Conservation (phyloP, 805 yeast species). For the Scheffersomyces ergatensis region DNA sequence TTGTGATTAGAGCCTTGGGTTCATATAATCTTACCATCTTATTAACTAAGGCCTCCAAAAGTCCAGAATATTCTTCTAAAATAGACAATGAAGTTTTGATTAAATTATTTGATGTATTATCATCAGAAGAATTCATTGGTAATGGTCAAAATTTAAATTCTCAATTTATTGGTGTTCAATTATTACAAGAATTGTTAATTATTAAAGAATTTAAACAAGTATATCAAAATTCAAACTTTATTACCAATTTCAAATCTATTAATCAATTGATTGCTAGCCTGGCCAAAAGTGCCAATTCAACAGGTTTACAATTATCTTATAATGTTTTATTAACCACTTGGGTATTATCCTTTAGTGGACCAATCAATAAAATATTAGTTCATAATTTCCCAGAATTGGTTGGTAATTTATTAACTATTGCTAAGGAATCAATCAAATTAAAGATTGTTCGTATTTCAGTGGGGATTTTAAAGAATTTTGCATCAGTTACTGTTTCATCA, state of each 20-base stretch:
- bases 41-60: conserved; percentile 27
- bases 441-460: conserved; percentile 85
- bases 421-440: conserved; percentile 85
- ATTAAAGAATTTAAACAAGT: conserved; percentile 50
- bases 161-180: conserved; percentile 61
- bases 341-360: conserved; percentile 76
- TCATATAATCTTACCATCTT: conserved; percentile 54
- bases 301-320: conserved; percentile 80
- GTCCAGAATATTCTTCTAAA: conserved; percentile 10
- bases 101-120: conserved; percentile 36
- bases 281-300: conserved; percentile 34
- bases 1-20: conserved; percentile 52
- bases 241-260: conserved; percentile 31
- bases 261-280: conserved; percentile 24
- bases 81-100: conserved; percentile 38
- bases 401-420: conserved; percentile 51
- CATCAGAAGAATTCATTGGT: conserved; percentile 27
- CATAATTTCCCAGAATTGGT: conserved; percentile 54
- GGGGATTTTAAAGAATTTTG: conserved; percentile 65
- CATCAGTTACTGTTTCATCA: conserved; percentile 29
- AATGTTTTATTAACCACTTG: conserved; percentile 75
- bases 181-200: conserved; percentile 59
- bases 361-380: conserved; percentile 46
- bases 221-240: conserved; percentile 39
- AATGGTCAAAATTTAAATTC: conserved; percentile 39